These are phyloP conservation scores for Solanum chacoense DNA, from an alignment of 305 asterid species.

Conservation along the genomic window DNA sequence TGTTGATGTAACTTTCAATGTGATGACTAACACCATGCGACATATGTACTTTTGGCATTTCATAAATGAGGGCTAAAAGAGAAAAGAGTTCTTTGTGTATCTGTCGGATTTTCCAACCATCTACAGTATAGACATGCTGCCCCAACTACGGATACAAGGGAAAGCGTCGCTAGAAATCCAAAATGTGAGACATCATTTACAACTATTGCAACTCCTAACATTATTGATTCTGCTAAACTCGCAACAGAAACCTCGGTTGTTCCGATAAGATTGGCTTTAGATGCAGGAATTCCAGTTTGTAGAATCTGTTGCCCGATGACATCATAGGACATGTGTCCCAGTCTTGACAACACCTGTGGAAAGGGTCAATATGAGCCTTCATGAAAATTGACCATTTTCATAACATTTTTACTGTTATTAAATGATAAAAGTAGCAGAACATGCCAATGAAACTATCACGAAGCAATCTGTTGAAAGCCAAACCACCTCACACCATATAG, in stretches of 20 bases:
- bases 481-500: background rate
- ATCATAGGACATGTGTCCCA: constrained; percentile 93
- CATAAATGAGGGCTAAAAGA: constrained; percentile 36
- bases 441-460: background rate
- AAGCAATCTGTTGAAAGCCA: background rate
- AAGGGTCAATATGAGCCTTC: background rate
- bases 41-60: constrained; percentile 17
- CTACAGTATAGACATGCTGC: constrained; percentile 72
- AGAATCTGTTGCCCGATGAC: constrained; percentile 80
- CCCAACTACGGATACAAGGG: constrained; percentile 70
- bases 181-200: constrained; percentile 76
- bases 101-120: constrained; percentile 79
- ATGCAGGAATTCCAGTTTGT: constrained; percentile 88
- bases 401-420: background rate
- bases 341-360: constrained; percentile 69
- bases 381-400: background rate
- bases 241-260: constrained; percentile 86
- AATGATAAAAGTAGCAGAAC: background rate
- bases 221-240: constrained; percentile 79
- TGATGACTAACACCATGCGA: background rate
- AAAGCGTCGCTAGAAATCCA: constrained; percentile 63
- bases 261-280: constrained; percentile 93
- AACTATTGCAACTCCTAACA: constrained; percentile 80
- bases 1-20: background rate
- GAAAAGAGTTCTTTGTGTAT: constrained; percentile 61